Evolutionary conservation across 805 yeast genomes (phyloP).

Genomic region (Candida bentonensis): DNA sequence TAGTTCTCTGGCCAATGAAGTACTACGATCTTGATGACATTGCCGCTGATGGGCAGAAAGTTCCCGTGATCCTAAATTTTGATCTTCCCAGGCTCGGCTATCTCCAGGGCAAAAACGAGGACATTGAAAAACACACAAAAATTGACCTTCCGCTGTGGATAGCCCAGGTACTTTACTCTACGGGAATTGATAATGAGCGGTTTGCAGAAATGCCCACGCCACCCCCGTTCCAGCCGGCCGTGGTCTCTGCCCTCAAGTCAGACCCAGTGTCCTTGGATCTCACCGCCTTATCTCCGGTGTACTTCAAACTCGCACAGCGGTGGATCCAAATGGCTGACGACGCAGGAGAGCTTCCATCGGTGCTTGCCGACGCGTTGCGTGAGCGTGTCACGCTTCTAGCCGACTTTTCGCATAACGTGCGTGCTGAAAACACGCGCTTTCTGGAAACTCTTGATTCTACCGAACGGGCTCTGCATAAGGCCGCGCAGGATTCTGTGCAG

Average conservation of each 20-base stretch:
- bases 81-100: slow-evolving; percentile 82
- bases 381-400: background rate
- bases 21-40: slow-evolving; percentile 23
- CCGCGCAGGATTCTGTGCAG: background rate
- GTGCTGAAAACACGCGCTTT: background rate
- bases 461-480: background rate
- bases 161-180: slow-evolving; percentile 59
- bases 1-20: too few species aligned
- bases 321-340: slow-evolving; percentile 45
- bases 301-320: slow-evolving; percentile 52
- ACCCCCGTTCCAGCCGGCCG: slow-evolving; percentile 46
- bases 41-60: slow-evolving; percentile 30
- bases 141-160: slow-evolving; percentile 82
- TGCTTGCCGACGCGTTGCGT: background rate
- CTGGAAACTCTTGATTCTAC: background rate
- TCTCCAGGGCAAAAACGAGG: slow-evolving; percentile 40
- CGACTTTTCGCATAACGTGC: background rate
- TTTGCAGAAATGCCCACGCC: slow-evolving; percentile 63
- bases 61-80: slow-evolving; percentile 68
- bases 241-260: slow-evolving; percentile 70
- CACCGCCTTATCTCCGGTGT: slow-evolving; percentile 51
- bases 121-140: slow-evolving; percentile 44
- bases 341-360: background rate
- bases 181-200: slow-evolving; percentile 22
- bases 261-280: slow-evolving; percentile 54